phyloP scores from a whole-genome alignment of 2,329 filamentous ascomycete genomes.

The Colletotrichum plurivorum region DNA sequence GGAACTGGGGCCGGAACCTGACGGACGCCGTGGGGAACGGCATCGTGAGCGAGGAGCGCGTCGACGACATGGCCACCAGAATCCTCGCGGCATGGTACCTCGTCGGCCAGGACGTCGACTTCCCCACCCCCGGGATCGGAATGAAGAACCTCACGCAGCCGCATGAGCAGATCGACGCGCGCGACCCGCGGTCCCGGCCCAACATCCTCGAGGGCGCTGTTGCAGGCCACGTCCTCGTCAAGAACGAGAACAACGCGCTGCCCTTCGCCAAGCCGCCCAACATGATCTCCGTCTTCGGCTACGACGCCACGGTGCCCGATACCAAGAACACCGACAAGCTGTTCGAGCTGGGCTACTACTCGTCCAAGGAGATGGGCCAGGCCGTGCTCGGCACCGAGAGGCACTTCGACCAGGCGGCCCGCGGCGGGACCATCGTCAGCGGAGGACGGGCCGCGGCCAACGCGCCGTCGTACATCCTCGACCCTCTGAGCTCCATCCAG shows the following conservation, averaged over 20 bases:
- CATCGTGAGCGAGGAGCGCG: slow-evolving; percentile 65
- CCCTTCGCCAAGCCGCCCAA: slow-evolving; percentile 71
- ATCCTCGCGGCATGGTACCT: slow-evolving; percentile 75
- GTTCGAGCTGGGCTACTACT: slow-evolving; percentile 63
- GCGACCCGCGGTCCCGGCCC: slow-evolving; percentile 59
- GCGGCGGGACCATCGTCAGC: slow-evolving; percentile 65
- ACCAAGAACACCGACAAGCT: slow-evolving; percentile 63
- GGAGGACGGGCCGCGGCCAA: slow-evolving; percentile 67
- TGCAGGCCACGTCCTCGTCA: slow-evolving; percentile 82
- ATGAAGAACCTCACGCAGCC: slow-evolving; percentile 73
- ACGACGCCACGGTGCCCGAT: slow-evolving; percentile 70
- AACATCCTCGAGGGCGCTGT: slow-evolving; percentile 67
- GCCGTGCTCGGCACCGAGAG: slow-evolving; percentile 58
- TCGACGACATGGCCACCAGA: slow-evolving; percentile 73
- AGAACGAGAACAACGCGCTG: slow-evolving; percentile 75
- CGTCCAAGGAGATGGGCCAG: slow-evolving; percentile 61
- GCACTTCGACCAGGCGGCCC: slow-evolving; percentile 64
- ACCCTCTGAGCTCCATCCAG: slow-evolving; percentile 71
- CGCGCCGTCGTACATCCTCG: slow-evolving; percentile 63
- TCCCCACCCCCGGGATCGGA: slow-evolving; percentile 62
- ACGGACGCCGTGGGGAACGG: slow-evolving; percentile 72
- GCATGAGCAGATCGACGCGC: slow-evolving; percentile 64
- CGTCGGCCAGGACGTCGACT: slow-evolving; percentile 64
- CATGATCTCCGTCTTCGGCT: slow-evolving; percentile 72
- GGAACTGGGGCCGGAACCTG: slow-evolving; percentile 67